Evolutionary conservation across 2,329 filamentous ascomycete genomes (phyloP).

Genomic region (Pseudocercospora vitis): DNA sequence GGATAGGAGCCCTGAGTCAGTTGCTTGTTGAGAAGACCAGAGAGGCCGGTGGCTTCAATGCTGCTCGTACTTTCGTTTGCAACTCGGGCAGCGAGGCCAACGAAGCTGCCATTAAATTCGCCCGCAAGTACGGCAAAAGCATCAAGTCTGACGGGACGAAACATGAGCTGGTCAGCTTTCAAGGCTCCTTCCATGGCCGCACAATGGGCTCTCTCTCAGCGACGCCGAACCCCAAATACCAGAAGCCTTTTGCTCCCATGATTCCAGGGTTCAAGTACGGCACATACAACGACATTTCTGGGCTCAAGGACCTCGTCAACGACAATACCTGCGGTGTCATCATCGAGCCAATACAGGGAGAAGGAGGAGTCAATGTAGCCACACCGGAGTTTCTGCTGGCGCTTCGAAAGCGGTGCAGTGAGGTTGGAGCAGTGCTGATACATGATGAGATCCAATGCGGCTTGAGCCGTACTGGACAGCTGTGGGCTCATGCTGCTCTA

Average conservation of each 20-base stretch:
- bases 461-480: constrained; percentile 76
- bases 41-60: constrained; percentile 77
- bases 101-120: constrained; percentile 96
- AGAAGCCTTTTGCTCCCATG: constrained; percentile 93
- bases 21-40: constrained; percentile 78
- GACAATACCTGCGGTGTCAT: constrained; percentile 90
- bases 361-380: constrained; percentile 86
- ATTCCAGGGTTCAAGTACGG: constrained; percentile 88
- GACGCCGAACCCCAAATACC: constrained; percentile 97
- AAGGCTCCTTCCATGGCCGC: constrained; percentile 90
- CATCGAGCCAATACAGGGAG: constrained; percentile 94
- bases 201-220: constrained; percentile 96
- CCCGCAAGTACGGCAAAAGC: constrained; percentile 79
- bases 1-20: constrained; percentile 87
- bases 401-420: constrained; percentile 78
- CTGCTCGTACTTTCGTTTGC: constrained; percentile 81
- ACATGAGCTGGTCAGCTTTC: constrained; percentile 84
- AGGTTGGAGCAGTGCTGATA: constrained; percentile 84
- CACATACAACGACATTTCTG: constrained; percentile 76
- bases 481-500: constrained; percentile 84
- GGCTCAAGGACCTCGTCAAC: constrained; percentile 71
- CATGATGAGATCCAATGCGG: constrained; percentile 99
- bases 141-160: constrained; percentile 53
- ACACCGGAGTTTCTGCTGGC: constrained; percentile 79
- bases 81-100: constrained; percentile 98